Conservation (phyloP, 2,329 filamentous ascomycete species). For the Pseudogymnoascus sp. region DNA sequence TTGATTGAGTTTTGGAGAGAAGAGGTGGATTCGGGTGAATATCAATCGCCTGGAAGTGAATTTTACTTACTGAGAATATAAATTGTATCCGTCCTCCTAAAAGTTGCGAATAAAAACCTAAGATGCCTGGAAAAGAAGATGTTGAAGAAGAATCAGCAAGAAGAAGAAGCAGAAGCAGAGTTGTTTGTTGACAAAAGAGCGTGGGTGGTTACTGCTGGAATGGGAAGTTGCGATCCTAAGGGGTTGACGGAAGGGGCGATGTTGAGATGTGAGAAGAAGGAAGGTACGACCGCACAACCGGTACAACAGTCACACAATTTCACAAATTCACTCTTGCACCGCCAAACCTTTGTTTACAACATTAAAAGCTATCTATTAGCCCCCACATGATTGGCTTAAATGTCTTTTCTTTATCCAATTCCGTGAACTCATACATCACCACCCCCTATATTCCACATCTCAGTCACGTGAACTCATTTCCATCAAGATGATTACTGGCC, state of each 20-base stretch:
- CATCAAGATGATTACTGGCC: not conserved
- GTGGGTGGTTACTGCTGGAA: not conserved
- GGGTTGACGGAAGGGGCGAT: not conserved
- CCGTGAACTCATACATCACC: not conserved
- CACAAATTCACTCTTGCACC: not conserved
- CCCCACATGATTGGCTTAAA: not conserved
- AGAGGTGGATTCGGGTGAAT: not conserved
- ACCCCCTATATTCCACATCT: not conserved
- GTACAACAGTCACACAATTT: not conserved
- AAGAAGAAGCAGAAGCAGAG: not conserved
- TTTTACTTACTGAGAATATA: constrained; percentile 4
- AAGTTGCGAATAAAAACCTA: constrained; percentile 4
- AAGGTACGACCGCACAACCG: not conserved
- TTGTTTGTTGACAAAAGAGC: not conserved
- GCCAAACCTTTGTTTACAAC: not conserved
- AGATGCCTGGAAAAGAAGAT: constrained; percentile 2
- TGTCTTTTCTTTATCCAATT: not conserved
- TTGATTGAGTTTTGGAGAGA: not conserved
- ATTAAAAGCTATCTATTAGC: not conserved
- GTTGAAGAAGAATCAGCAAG: constrained; percentile 3
- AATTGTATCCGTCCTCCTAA: constrained; percentile 4
- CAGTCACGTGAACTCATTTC: not conserved
- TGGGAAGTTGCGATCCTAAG: not conserved
- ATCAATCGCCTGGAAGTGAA: not conserved
- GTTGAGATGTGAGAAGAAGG: not conserved